Percentiles rank a stretch among this genome's conserved stretches.
These are phyloP conservation scores for Cercospora sesami DNA, from an alignment of 2,329 filamentous ascomycete genomes.

Conservation along the genomic window DNA sequence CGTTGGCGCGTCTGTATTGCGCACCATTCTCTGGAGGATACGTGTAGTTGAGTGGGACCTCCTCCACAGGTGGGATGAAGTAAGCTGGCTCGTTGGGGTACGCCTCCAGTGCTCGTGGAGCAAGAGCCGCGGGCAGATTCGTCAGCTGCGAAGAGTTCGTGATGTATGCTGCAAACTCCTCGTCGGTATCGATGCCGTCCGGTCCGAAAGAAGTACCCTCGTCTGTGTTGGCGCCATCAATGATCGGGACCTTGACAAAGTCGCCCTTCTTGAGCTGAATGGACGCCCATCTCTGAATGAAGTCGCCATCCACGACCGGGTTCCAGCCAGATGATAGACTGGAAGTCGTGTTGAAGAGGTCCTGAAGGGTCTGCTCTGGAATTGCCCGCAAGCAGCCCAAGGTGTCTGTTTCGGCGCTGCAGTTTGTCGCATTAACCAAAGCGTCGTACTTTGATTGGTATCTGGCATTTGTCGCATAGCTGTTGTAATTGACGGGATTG, in stretches of 20 bases:
- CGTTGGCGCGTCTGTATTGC: slow-evolving; percentile 57
- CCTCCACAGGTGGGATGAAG: slow-evolving; percentile 48
- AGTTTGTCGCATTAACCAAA: slow-evolving; percentile 61
- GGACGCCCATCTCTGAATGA: slow-evolving; percentile 55
- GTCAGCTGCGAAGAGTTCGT: slow-evolving; percentile 32
- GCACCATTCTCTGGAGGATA: slow-evolving; percentile 43
- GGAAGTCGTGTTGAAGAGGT: slow-evolving; percentile 32
- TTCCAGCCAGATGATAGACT: slow-evolving; percentile 40
- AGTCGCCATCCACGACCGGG: slow-evolving; percentile 57
- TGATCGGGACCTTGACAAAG: slow-evolving; percentile 58
- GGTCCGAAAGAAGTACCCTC: slow-evolving; percentile 62
- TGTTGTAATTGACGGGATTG: slow-evolving; percentile 30
- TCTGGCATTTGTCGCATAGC: slow-evolving; percentile 22
- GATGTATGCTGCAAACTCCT: slow-evolving; percentile 51
- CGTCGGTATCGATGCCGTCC: slow-evolving; percentile 56
- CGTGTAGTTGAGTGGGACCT: slow-evolving; percentile 43
- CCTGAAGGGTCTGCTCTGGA: slow-evolving; percentile 34
- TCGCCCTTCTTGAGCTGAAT: slow-evolving; percentile 57
- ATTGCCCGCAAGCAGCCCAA: slow-evolving; percentile 64
- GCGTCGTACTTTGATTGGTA: slow-evolving; percentile 62
- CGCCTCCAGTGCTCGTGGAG: slow-evolving; percentile 48
- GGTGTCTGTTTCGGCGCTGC: slow-evolving; percentile 57
- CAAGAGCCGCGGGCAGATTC: slow-evolving; percentile 27
- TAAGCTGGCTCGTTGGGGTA: slow-evolving; percentile 56
- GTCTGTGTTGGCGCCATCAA: slow-evolving; percentile 63